Evolutionary conservation across 2,329 filamentous ascomycete genomes (phyloP).

Genomic region (Fusarium sublunatum): DNA sequence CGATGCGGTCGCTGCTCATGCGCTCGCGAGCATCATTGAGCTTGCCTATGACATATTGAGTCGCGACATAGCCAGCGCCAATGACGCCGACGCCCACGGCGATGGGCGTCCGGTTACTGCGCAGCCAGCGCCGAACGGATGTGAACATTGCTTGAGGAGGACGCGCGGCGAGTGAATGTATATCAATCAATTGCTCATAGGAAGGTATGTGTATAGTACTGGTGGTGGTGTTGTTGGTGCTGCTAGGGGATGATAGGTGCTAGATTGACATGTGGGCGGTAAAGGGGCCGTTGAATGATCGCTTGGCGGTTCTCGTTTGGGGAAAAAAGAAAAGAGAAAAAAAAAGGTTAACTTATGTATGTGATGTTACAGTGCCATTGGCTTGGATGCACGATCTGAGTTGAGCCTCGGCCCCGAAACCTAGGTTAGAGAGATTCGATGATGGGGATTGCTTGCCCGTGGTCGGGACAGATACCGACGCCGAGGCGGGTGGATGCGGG

Average conservation of each 20-base stretch:
- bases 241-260: slow-evolving; percentile 2
- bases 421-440: slow-evolving; percentile 14
- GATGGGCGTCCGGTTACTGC: slow-evolving; percentile 89
- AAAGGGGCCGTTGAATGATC: slow-evolving; percentile 15
- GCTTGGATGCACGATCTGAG: slow-evolving; percentile 18
- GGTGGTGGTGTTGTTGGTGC: not conserved
- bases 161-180: not conserved
- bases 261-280: slow-evolving; percentile 23
- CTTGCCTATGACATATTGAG: slow-evolving; percentile 92
- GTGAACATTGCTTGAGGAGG: slow-evolving; percentile 63
- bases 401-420: slow-evolving; percentile 34
- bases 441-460: slow-evolving; percentile 20
- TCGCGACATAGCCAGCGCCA: slow-evolving; percentile 89
- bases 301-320: slow-evolving; percentile 18
- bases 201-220: slow-evolving; percentile 13
- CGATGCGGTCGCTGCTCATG: slow-evolving; percentile 95
- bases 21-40: slow-evolving; percentile 93
- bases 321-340: slow-evolving; percentile 1
- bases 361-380: slow-evolving; percentile 1
- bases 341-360: slow-evolving; percentile 10
- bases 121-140: slow-evolving; percentile 88
- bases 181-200: slow-evolving; percentile 31
- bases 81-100: slow-evolving; percentile 88
- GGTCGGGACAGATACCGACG: slow-evolving; percentile 20
- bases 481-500: not conserved